Evolutionary conservation across 225 moss, liverwort and hornwort genomes (phyloP), one percentile per base, ranked within the genome.

Genomic region (Physcomitrellopsis africana): DNA sequence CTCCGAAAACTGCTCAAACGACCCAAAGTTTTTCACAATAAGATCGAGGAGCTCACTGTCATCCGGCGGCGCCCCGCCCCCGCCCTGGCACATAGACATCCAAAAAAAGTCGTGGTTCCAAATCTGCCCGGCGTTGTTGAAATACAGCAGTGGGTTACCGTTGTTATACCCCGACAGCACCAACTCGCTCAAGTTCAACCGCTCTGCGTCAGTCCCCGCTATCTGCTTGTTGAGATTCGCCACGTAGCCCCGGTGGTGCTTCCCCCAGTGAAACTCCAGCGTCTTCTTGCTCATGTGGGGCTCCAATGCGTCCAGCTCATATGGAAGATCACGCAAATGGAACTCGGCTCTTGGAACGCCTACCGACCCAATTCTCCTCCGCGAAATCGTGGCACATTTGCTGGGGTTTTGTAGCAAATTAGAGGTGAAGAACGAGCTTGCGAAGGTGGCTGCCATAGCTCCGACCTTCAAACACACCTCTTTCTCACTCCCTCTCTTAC

Each of bases 51-150:
- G 44, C 85, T 93, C 95, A 37, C 90, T 82, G 27, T 61, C 81
- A 68, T 92, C 76, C 49, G 80, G 68, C 14, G 90, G 93, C 67
- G 84, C 87, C 13, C 99, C 99, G 48, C 89, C 90, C 51, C 99
- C 97, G 45, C 83, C 89, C 10, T 79, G 81, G 67, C 89, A 88
- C 79, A 99, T 93, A 17, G 85, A 92, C 29, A 81, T 76, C 99
- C 99, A 99, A 76, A 88, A 99, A 65, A 95, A 99, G 59, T 89
- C 93, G 66, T 95, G 99, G 75, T 99, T 99, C 99, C 93, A 99
- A 10, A 97, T 84, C 90, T 93, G 93, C 47, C 77, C 95, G 3
- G 99, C 93, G 52, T 92, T 92, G 85, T 95, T 99, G 78, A 99
- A 99, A 46, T 82, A 79, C 66, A 89, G 66, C 65, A 82, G 57